Base-by-base conservation (phyloP, 2,329 filamentous ascomycete genomes). In the Furcasterigmium furcatum region DNA sequence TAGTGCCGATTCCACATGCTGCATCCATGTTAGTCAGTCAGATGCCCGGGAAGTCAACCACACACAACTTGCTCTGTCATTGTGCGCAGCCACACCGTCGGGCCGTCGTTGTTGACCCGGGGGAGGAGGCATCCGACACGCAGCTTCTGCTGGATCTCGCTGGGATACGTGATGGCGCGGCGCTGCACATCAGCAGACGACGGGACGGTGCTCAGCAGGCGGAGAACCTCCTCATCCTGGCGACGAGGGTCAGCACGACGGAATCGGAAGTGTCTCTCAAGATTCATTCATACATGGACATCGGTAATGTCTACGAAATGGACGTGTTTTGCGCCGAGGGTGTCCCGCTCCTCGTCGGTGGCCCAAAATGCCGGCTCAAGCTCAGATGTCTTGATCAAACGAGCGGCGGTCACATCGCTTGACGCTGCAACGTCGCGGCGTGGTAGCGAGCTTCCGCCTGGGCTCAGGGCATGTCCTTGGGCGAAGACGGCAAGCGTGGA, bases 1-100 rank as follows among this genome's bases (percentile, higher is more conserved):
- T 74, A 75, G 58, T 75, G 72, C 30, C 68, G 68, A 55, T 68
- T n/a, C n/a, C n/a, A n/a, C n/a, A n/a, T 72, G 43, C 65, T 64
- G 52, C 66, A 69, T 41, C 59, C 57, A 12, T 57, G 16, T 2
- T 3, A 16, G 34, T 36, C n/a, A 36, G 34, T 16, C 5, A n/a
- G 19, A 19, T 19, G 12, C 8, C 20, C 13, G 8, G 20, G n/a
- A 4, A 13, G n/a, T 3, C n/a, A 8, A 13, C 18, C 13, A 2
- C 13, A 10, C 3, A 7, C 3, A 14, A 30, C 53, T 44, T 47
- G 63, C 61, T 60, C 47, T 30, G 63, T 60, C 21, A 70, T 49
- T 4, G 57, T 64, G 29, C 54, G 58, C 8, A 71, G 52, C 66
- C 67, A 71, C 27, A 46, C 56, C 43, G 65, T 52, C 2, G 66